A percentile compares a stretch with the other conserved stretches of the same genome.
Conservation (phyloP, 2,329 filamentous ascomycete genomes). For the Phyllosticta citriasiana region DNA sequence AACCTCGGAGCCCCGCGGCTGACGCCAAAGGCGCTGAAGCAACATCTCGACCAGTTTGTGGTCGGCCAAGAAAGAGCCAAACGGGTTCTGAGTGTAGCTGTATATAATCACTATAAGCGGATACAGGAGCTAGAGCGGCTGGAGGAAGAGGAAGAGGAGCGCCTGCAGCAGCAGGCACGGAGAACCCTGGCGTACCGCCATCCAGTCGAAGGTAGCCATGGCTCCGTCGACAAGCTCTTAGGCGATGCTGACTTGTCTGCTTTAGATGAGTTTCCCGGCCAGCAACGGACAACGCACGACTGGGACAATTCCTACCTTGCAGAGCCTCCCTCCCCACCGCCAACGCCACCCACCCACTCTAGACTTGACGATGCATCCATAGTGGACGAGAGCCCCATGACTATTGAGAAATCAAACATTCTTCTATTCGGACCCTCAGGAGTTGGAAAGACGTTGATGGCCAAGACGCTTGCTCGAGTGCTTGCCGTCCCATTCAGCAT, state of each 20-base stretch:
- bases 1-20: slow-evolving; percentile 48
- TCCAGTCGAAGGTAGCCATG: slow-evolving; percentile 60
- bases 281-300: slow-evolving; percentile 42
- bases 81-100: slow-evolving; percentile 82
- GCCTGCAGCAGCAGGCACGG: slow-evolving; percentile 59
- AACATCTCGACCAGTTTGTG: slow-evolving; percentile 88
- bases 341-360: slow-evolving; percentile 14
- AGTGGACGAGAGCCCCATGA: slow-evolving; percentile 51
- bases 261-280: slow-evolving; percentile 53
- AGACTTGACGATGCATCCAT: slow-evolving; percentile 30
- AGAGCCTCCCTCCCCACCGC: slow-evolving; percentile 14
- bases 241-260: slow-evolving; percentile 6
- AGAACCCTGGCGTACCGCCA: slow-evolving; percentile 60
- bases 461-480: slow-evolving; percentile 81
- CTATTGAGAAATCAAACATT: slow-evolving; percentile 92
- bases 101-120: slow-evolving; percentile 94
- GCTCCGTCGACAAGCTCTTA: background rate
- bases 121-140: slow-evolving; percentile 65
- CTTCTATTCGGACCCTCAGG: slow-evolving; percentile 85
- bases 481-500: slow-evolving; percentile 95
- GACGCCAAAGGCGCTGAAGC: slow-evolving; percentile 63
- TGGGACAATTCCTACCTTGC: slow-evolving; percentile 14
- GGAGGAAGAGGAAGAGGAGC: slow-evolving; percentile 68
- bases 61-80: slow-evolving; percentile 93
- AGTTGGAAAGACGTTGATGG: slow-evolving; percentile 92